Base-by-base conservation (phyloP, 2,329 filamentous ascomycete species). In the Raffaelea deltoideospora region DNA sequence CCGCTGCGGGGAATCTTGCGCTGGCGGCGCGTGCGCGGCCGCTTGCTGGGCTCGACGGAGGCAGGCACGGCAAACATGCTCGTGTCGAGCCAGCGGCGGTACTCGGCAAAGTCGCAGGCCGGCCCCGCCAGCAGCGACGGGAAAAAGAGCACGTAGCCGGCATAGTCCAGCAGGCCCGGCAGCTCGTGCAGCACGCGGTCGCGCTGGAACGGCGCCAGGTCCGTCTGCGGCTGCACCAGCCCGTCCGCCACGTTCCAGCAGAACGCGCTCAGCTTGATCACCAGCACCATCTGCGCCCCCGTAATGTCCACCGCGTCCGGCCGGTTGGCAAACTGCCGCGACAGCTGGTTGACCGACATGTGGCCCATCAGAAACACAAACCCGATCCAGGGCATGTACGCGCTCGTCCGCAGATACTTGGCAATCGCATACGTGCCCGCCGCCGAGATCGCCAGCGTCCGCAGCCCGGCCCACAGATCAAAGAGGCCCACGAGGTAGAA, bases 201-300 rank as follows among this genome's bases (percentile, higher is more conserved):
- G 51, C 79, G 87, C 55, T 98, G 90, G 32, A 80, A 74, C 34
- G 90, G 83, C 1, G 82, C 83, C n/a, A 98, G 71, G 40, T 87
- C 74, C 31, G 79, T 69, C 15, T 79, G 74, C 3, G 84, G 76
- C 17, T 93, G 76, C 17, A 93, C 67, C 40, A 79, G 76, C 17
- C 90, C 92, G 55, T 98, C 90, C 50, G 90, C 86, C 9, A 96
- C 79, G 53, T 96, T 96, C 90, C 90, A 98, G 61, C 85, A 93
- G 53, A 98, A 98, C 5, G 88, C 82, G 18, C 78, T 85, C 26
- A 98, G 73, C 58, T 98, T 98, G 85, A 98, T 98, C 44, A 96
- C 79, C 48, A 96, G 61, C 24, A 98, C 90, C 90, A 98, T 98
- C 57, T 98, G 90, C 1, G 88, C 86, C 29, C 81, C 87, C 1